Evolutionary conservation across 768 basidiomycete genomes (phyloP).

Genomic region (Jaapia argillacea): DNA sequence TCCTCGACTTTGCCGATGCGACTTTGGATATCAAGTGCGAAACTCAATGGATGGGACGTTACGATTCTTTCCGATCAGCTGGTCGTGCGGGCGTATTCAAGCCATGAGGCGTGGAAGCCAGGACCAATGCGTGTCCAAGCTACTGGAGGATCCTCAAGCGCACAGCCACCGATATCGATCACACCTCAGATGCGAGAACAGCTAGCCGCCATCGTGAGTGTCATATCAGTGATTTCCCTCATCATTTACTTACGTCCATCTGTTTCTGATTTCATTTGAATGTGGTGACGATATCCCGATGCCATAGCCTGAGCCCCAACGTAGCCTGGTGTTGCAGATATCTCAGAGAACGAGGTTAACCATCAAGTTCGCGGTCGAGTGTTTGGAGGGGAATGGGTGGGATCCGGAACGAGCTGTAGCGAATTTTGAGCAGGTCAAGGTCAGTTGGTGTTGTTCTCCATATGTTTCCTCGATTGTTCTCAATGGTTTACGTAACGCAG

Average conservation of each 20-base stretch:
- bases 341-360: slow-evolving; percentile 72
- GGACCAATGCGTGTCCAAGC: slow-evolving; percentile 71
- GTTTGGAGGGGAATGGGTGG: slow-evolving; percentile 80
- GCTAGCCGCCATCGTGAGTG: slow-evolving; percentile 47
- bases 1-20: slow-evolving; percentile 7
- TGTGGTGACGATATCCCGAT: no score
- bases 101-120: slow-evolving; percentile 66
- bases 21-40: slow-evolving; percentile 64
- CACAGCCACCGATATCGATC: slow-evolving; percentile 15
- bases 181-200: slow-evolving; percentile 36
- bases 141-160: slow-evolving; percentile 16
- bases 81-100: slow-evolving; percentile 77
- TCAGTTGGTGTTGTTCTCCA: slow-evolving; percentile 22
- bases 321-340: slow-evolving; percentile 59
- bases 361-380: slow-evolving; percentile 71
- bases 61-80: slow-evolving; percentile 84
- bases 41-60: slow-evolving; percentile 80
- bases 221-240: slow-evolving; percentile 17
- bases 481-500: slow-evolving; percentile 2
- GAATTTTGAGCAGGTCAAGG: slow-evolving; percentile 88
- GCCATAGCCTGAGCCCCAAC: slow-evolving; percentile 69
- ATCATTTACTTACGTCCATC: slow-evolving; percentile 5
- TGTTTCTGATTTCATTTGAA: slow-evolving; percentile 5
- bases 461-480: neutral
- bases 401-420: slow-evolving; percentile 66